Percentiles rank a stretch among this genome's conserved stretches.
These are phyloP conservation scores for Psilocybe azurescens DNA, from an alignment of 768 basidiomycete genomes.

Conservation along the genomic window DNA sequence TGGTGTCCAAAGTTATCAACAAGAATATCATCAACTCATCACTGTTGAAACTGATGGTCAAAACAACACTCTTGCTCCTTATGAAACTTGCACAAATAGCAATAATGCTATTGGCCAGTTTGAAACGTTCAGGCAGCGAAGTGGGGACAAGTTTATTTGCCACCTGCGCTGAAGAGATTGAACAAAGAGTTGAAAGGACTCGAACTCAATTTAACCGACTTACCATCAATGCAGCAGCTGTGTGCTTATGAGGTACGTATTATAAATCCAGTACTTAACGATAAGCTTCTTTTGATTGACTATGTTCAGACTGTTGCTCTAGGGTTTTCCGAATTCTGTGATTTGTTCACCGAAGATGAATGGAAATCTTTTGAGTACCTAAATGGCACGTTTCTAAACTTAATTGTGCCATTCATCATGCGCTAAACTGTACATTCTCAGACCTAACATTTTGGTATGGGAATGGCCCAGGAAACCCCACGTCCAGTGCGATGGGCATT, in stretches of 20 bases:
- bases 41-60: conserved; percentile 60
- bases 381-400: conserved; percentile 32
- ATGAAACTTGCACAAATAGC: conserved; percentile 66
- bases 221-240: conserved; percentile 67
- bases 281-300: neutral
- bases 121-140: conserved; percentile 46
- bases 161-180: conserved; percentile 58
- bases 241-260: conserved; percentile 75
- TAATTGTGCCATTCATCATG: too few relatives aligned
- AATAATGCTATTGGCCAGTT: conserved; percentile 47
- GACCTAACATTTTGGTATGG: conserved; percentile 68
- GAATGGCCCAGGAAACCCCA: conserved; percentile 73
- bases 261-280: neutral
- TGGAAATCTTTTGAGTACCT: conserved; percentile 82
- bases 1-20: conserved; percentile 52
- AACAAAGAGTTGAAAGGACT: conserved; percentile 54
- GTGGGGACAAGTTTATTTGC: conserved; percentile 69
- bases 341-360: conserved; percentile 79
- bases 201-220: conserved; percentile 52
- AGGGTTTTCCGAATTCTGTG: conserved; percentile 79
- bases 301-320: conserved; percentile 71
- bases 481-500: conserved; percentile 63
- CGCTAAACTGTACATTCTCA: conserved; percentile 19
- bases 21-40: conserved; percentile 66
- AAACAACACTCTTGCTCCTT: conserved; percentile 77